Percentiles rank a stretch among this genome's conserved stretches.
Evolutionary conservation across 1,139 yeast genomes (phyloP).

Genomic region (Candida sojae): DNA sequence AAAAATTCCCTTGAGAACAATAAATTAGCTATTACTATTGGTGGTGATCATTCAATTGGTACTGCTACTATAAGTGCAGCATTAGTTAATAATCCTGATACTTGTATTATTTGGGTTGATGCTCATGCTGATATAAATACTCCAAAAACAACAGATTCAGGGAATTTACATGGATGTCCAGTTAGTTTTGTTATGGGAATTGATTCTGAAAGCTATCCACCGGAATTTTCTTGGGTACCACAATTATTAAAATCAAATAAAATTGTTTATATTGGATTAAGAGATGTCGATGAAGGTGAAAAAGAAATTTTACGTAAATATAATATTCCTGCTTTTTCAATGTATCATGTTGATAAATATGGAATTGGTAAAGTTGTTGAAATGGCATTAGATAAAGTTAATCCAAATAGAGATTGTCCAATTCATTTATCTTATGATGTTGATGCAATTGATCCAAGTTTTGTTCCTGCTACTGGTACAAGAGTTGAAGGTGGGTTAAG

Average conservation of each 20-base stretch:
- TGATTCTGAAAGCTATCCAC: constrained; percentile 63
- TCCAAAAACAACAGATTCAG: constrained; percentile 81
- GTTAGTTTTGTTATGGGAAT: constrained; percentile 87
- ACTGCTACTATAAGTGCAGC: constrained; percentile 92
- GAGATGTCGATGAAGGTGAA: constrained; percentile 92
- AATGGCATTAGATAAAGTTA: constrained; percentile 81
- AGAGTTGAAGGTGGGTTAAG: constrained; percentile 97
- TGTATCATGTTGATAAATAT: constrained; percentile 94
- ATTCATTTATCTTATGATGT: constrained; percentile 93
- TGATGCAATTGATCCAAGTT: constrained; percentile 93
- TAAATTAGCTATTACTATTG: constrained; percentile 78
- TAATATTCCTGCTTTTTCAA: constrained; percentile 84
- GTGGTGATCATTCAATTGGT: constrained; percentile 97
- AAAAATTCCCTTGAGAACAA: constrained; percentile 48
- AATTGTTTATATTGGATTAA: constrained; percentile 89
- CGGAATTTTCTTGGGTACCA: constrained; percentile 80
- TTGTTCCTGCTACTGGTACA: constrained; percentile 96
- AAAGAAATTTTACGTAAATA: constrained; percentile 68
- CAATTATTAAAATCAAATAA: constrained; percentile 63
- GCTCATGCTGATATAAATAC: constrained; percentile 98
- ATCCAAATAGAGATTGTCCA: constrained; percentile 75
- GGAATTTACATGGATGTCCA: constrained; percentile 97
- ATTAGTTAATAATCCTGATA: constrained; percentile 76
- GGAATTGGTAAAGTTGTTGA: constrained; percentile 92
- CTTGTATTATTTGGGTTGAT: constrained; percentile 93